A percentile compares a stretch with the other conserved stretches of the same genome.
Conservation (phyloP, 441 rosid species). For the Bocquillonia castaneifolia region DNA sequence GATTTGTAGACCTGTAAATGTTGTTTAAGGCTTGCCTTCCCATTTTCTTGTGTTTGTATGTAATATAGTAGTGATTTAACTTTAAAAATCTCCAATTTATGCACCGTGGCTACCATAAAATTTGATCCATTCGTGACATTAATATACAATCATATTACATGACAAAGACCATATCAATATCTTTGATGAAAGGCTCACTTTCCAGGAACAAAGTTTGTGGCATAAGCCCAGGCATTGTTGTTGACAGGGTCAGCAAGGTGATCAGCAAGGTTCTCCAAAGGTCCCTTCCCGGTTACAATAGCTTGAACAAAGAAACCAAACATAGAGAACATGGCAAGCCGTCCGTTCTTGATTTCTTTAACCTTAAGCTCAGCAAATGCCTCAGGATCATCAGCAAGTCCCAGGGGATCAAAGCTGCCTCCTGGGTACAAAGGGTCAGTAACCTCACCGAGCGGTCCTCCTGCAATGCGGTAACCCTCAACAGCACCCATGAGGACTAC, state of each 20-base stretch:
- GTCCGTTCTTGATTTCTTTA: slow-evolving; percentile 49
- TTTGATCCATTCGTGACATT: not conserved
- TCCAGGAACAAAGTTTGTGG: slow-evolving; percentile 56
- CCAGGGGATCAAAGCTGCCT: slow-evolving; percentile 53
- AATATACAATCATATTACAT: not conserved
- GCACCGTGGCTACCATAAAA: not conserved
- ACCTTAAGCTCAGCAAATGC: slow-evolving; percentile 52
- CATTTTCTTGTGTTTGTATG: not conserved
- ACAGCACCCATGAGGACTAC: slow-evolving; percentile 41
- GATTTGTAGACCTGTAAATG: not conserved
- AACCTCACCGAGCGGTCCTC: slow-evolving; percentile 46
- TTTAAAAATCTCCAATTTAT: not conserved
- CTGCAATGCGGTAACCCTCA: slow-evolving; percentile 43
- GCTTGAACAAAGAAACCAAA: slow-evolving; percentile 59
- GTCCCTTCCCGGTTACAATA: slow-evolving; percentile 50
- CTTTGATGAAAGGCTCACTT: slow-evolving; percentile 28
- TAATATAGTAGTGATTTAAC: not conserved
- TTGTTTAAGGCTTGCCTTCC: not conserved
- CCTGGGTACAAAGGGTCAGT: slow-evolving; percentile 51
- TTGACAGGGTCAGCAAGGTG: slow-evolving; percentile 53
- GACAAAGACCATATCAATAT: not conserved
- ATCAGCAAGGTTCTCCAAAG: slow-evolving; percentile 47
- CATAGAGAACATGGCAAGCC: slow-evolving; percentile 55
- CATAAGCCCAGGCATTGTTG: slow-evolving; percentile 58
- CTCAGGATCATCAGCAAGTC: slow-evolving; percentile 47